A percentile compares a stretch with the other conserved stretches of the same genome.
Evolutionary conservation across 176 grass and related monocot species (phyloP).

Genomic region (Saccharum spontaneum): DNA sequence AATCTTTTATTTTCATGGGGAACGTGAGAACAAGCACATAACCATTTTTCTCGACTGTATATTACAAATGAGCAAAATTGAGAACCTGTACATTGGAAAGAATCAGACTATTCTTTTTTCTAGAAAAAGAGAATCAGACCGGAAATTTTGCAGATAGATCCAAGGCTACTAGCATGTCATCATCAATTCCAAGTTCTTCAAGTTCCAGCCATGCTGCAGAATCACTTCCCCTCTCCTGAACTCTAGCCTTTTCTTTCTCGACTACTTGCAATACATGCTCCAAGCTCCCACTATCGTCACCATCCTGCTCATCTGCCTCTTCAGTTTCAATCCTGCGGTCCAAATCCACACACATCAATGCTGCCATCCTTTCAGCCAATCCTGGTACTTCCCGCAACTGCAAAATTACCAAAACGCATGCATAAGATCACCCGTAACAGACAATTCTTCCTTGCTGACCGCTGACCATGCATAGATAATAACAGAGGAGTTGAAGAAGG

Average conservation of each 20-base stretch:
- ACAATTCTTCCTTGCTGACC: background rate
- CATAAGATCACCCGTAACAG: background rate
- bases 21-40: slow-evolving; percentile 11
- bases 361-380: slow-evolving; percentile 82
- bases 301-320: slow-evolving; percentile 39
- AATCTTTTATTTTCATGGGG: background rate
- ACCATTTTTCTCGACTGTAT: background rate
- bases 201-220: slow-evolving; percentile 76
- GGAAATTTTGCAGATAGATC: slow-evolving; percentile 78
- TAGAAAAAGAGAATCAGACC: slow-evolving; percentile 32
- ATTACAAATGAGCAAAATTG: background rate
- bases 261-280: slow-evolving; percentile 64
- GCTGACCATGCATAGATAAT: background rate
- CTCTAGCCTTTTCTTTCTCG: slow-evolving; percentile 55
- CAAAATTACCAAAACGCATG: slow-evolving; percentile 31
- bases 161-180: slow-evolving; percentile 76
- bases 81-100: slow-evolving; percentile 7
- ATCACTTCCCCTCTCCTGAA: slow-evolving; percentile 54
- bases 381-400: slow-evolving; percentile 82
- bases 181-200: slow-evolving; percentile 87
- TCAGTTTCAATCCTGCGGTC: slow-evolving; percentile 49
- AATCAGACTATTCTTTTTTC: slow-evolving; percentile 27
- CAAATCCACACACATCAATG: slow-evolving; percentile 90
- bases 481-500: background rate
- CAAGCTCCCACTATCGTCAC: slow-evolving; percentile 17